Evolutionary conservation across 2,329 filamentous ascomycete species (phyloP).

Genomic region (Pseudogymnoascus sp.): DNA sequence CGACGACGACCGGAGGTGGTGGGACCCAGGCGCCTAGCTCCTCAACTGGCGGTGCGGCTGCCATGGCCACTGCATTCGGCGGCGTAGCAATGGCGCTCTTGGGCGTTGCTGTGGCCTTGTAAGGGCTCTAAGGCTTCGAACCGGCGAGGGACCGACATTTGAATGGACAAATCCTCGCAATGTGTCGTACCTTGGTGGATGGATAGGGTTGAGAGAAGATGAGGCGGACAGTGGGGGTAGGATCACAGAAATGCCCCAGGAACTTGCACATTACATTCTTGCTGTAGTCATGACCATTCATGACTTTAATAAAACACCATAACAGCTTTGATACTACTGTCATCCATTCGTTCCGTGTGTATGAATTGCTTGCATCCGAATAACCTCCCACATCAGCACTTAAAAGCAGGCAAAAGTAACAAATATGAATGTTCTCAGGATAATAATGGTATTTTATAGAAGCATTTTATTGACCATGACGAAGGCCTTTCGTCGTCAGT

Average conservation of each 20-base stretch:
- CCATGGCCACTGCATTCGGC: constrained; percentile 1
- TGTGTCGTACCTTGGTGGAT: not conserved
- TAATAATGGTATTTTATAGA: not conserved
- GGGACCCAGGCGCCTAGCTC: not conserved
- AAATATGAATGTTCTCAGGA: not conserved
- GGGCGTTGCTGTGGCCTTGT: constrained; percentile 2
- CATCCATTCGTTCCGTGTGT: not conserved
- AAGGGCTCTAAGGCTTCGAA: not conserved
- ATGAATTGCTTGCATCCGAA: not conserved
- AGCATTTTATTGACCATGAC: not conserved
- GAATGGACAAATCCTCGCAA: not conserved
- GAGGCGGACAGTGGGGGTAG: not conserved
- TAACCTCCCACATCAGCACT: not conserved
- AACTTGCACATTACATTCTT: not conserved
- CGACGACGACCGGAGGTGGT: not conserved
- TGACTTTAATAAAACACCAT: constrained; percentile 3
- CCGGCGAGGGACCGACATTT: not conserved
- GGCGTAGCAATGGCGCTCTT: not conserved
- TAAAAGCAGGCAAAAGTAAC: not conserved
- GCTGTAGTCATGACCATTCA: not conserved
- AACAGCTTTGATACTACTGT: not conserved
- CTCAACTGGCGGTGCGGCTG: not conserved
- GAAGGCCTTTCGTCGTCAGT: not conserved
- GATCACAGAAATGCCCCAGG: not conserved
- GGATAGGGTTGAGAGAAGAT: not conserved